These are phyloP conservation scores for Trichoderma asperelloides DNA, from an alignment of 495 filamentous ascomycete genomes.

Conservation along the genomic window DNA sequence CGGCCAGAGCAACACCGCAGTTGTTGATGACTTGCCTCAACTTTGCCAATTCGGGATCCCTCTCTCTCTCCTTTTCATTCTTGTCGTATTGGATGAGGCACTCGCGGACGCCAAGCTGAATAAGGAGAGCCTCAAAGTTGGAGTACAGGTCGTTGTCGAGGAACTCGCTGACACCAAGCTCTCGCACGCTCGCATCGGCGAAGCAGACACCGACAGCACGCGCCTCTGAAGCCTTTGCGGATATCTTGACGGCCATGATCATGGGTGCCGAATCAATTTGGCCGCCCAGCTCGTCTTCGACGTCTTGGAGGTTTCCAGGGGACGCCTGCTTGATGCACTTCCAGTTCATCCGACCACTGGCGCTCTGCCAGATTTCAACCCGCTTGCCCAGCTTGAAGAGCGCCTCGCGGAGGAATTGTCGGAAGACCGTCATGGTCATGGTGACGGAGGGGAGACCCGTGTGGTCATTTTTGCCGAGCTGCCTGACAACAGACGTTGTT, in stretches of 20 bases:
- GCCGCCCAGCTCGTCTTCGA: slow-evolving; percentile 90
- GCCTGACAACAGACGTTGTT: slow-evolving; percentile 88
- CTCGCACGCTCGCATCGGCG: slow-evolving; percentile 91
- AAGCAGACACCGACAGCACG: slow-evolving; percentile 92
- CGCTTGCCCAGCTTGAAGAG: slow-evolving; percentile 85
- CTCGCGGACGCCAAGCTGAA: slow-evolving; percentile 93
- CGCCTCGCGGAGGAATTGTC: slow-evolving; percentile 90
- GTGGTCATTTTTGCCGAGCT: slow-evolving; percentile 73
- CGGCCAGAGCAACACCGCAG: slow-evolving; percentile 81
- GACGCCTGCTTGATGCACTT: slow-evolving; percentile 85
- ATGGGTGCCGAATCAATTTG: slow-evolving; percentile 85
- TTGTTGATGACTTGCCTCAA: slow-evolving; percentile 80
- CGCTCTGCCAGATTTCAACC: slow-evolving; percentile 78
- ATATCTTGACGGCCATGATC: slow-evolving; percentile 88
- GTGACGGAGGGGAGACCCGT: slow-evolving; percentile 86
- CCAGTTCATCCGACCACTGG: slow-evolving; percentile 74
- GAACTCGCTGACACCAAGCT: slow-evolving; percentile 95
- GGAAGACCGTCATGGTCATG: slow-evolving; percentile 85
- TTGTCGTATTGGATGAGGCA: slow-evolving; percentile 73
- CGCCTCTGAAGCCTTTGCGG: slow-evolving; percentile 74
- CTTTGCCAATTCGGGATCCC: slow-evolving; percentile 85
- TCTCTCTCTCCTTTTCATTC: slow-evolving; percentile 59
- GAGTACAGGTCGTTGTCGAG: slow-evolving; percentile 97
- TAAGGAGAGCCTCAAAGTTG: slow-evolving; percentile 92
- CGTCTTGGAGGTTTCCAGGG: slow-evolving; percentile 91